A percentile compares a stretch with the other conserved stretches of the same genome.
Evolutionary conservation across 1,284 basidiomycete species (phyloP).

Genomic region (Wolfiporia cocos): DNA sequence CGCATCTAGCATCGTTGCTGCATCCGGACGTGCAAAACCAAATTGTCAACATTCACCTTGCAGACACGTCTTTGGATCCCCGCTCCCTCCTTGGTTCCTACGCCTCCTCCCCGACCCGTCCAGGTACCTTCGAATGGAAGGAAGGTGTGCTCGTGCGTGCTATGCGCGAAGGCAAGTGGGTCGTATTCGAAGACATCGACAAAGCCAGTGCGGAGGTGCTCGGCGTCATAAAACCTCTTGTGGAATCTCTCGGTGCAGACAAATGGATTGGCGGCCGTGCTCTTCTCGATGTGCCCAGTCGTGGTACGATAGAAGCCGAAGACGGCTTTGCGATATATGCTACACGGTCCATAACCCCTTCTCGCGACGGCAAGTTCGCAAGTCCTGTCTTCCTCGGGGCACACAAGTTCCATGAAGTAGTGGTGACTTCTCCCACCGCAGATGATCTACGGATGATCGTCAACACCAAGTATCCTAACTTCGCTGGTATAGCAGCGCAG

Average conservation of each 20-base stretch:
- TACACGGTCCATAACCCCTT: conserved; percentile 58
- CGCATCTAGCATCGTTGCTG: conserved; percentile 67
- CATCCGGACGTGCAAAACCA: conserved; percentile 53
- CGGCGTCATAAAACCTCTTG: conserved; percentile 76
- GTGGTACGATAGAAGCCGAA: conserved; percentile 63
- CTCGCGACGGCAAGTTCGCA: conserved; percentile 38
- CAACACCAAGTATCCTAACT: conserved; percentile 53
- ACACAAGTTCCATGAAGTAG: conserved; percentile 77
- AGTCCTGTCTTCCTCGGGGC: conserved; percentile 71
- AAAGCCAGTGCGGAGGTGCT: conserved; percentile 83
- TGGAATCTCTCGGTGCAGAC: conserved; percentile 71
- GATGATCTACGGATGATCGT: conserved; percentile 72
- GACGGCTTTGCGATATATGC: conserved; percentile 79
- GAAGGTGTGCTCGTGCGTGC: conserved; percentile 92
- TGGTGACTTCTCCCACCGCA: conserved; percentile 51
- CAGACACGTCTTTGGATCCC: conserved; percentile 92
- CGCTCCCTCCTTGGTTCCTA: conserved; percentile 94
- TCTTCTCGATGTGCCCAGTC: conserved; percentile 62
- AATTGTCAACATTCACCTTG: conserved; percentile 83
- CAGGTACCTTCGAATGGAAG: conserved; percentile 94
- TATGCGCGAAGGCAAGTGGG: conserved; percentile 89
- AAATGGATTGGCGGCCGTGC: conserved; percentile 78
- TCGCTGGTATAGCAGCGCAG: conserved; percentile 43
- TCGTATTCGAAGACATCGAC: conserved; percentile 93
- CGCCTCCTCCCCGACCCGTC: conserved; percentile 78